Evolutionary conservation across 768 basidiomycete genomes (phyloP), one percentile per base, ranked within the genome.

Genomic region (Tylopilus rubrobrunneus): DNA sequence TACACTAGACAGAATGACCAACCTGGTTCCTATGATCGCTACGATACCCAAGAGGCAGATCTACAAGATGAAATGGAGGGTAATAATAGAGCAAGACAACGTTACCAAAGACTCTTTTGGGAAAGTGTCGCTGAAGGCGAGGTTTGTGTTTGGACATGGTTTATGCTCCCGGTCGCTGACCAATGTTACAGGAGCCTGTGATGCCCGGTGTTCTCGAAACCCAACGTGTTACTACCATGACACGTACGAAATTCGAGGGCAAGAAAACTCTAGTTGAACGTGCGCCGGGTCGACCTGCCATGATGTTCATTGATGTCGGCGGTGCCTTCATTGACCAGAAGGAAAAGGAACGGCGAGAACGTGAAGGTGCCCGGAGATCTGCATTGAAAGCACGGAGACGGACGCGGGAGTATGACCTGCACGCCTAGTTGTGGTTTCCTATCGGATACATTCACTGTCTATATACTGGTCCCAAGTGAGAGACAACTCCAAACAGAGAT

Each of bases 71-170:
- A 84, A 63, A 73, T 67, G 11, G 82, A 82, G 58, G 72, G 77
- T 21, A 77, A 81, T 54, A 76, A 83, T 50, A 74, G 71, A 50
- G 79, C 80, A 42, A 80, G 83, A 23, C 77, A 82, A 52, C 79
- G 84, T 10, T 89, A 88, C 64, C 83, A 85, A 60, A 78, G 84
- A 41, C 71, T 82, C 42, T 92, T 87, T 67, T 92, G 89, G 87
- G 90, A 92, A 66, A 81, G 85, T 29, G 79, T 87, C 37, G 76
- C 77, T 10, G 90, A 92, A 61, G 82, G 84, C 54, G 70, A 80
- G 70, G 90, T 89, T 63, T 40, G 72, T 64, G 31, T 21, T 31
- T 11, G 36, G 59, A 44, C 37, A 23, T 0, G 12, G 31, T 33
- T 42, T 39, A 4, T n/a, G n/a, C 41, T 17, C 10, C 14, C 12